Base-by-base conservation (phyloP, 176 grass and related monocot genomes). In the Oryza meyeriana region DNA sequence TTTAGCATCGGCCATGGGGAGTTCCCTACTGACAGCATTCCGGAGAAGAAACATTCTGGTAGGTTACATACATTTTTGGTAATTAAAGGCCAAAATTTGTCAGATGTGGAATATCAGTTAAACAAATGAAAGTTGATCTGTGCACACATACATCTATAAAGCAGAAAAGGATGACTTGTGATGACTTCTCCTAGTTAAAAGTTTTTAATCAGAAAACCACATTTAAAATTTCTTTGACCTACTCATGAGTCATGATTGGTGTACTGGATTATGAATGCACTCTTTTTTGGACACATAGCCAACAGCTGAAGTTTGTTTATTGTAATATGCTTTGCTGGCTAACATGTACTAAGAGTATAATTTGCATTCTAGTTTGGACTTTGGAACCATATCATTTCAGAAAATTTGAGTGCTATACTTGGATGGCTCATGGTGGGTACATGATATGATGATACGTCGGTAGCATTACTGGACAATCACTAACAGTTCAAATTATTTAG, bases 41-140 rank as follows among this genome's bases (percentile, higher is more conserved):
- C 90, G 71, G 79, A 41, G 83, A 92, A 90, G 93, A 85, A 84
- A 85, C 82, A 34, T 79, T 79, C 41, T 87, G 87, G 95, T 98
- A 95, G 70, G 40, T 81, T 67, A 74, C 36, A 12, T 81, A 26
- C 30, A 69, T 78, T 75, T 71, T 41, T 85, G 33, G 22, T 88
- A 48, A 57, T 6, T 63, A 74, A 44, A 75, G 45, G 63, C 28
- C 35, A 72, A 42, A 59, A 71, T 42, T n/a, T 79, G 58, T 38
- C 18, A 64, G 47, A 67, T 77, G 28, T 33, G 31, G 22, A 74
- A n/a, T 74, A 34, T 18, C 47, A 74, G 22, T 34, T 34, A 6
- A 17, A 74, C 55, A 59, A 59, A 50, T 18, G 16, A 50, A 50
- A 50, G 16, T 32, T 76, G 27, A 80, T 76, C 39, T 38, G 14